Conservation (phyloP, 805 yeast species). For the Blastobotrys parvus region DNA sequence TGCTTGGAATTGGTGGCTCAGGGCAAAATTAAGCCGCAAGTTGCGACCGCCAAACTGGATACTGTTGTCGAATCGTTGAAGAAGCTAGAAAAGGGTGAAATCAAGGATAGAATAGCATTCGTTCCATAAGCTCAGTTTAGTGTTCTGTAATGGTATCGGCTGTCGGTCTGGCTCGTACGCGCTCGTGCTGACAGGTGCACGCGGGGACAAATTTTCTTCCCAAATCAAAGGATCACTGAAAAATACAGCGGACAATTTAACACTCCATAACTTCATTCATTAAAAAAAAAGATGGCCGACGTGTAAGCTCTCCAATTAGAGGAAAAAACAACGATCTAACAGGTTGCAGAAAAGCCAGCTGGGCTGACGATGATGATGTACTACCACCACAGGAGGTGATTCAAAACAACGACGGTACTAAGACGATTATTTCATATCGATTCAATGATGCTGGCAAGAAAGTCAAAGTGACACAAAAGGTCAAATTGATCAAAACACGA, state of each 20-base stretch:
- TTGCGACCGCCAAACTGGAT: constrained; percentile 25
- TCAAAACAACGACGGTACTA: constrained; percentile 79
- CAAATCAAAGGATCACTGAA: background rate
- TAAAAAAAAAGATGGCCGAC: background rate
- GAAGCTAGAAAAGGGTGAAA: constrained; percentile 32
- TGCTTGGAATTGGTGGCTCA: constrained; percentile 34
- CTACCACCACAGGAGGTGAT: constrained; percentile 68
- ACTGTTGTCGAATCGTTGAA: constrained; percentile 32
- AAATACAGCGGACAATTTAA: background rate
- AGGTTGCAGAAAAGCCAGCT: constrained; percentile 19
- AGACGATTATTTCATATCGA: constrained; percentile 73
- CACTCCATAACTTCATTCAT: background rate
- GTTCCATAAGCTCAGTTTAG: too few relatives aligned
- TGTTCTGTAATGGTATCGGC: too few relatives aligned
- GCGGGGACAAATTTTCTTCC: too few relatives aligned
- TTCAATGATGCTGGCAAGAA: constrained; percentile 64
- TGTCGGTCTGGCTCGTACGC: too few relatives aligned
- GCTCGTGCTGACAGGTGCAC: background rate
- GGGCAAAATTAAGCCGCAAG: constrained; percentile 35
- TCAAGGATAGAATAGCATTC: constrained; percentile 36
- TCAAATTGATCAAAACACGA: constrained; percentile 65
- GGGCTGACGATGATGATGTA: constrained; percentile 55
- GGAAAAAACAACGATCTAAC: too few relatives aligned
- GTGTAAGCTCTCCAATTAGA: background rate
- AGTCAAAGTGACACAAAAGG: constrained; percentile 78